phyloP scores from a whole-genome alignment of 78 protist species.

The Dictyostelium citrinum region DNA sequence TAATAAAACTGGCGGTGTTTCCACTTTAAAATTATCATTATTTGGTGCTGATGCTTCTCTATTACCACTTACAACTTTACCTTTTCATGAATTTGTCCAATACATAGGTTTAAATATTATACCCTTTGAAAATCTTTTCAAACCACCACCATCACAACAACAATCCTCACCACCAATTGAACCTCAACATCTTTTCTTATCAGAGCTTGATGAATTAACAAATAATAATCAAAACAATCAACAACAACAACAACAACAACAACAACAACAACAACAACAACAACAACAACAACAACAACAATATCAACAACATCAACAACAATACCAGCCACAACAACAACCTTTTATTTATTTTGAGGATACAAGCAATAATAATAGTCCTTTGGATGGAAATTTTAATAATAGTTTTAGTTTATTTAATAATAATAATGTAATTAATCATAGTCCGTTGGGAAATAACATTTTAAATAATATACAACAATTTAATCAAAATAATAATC shows the following conservation, averaged over 20 bases:
- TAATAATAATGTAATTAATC: constrained; percentile 6
- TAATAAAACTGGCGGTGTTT: constrained; percentile 55
- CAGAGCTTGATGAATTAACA: constrained; percentile 18
- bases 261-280: neutral
- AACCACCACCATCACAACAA: neutral
- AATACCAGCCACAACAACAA: neutral
- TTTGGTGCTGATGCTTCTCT: constrained; percentile 67
- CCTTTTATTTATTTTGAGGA: neutral
- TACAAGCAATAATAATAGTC: neutral
- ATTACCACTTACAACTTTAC: constrained; percentile 55
- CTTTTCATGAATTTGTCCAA: constrained; percentile 76
- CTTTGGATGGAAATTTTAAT: neutral
- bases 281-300: neutral
- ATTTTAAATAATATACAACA: neutral
- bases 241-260: no score
- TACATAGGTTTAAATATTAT: constrained; percentile 37
- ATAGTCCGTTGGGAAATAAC: neutral
- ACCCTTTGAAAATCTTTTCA: constrained; percentile 42
- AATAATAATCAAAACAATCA: neutral
- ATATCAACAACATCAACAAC: neutral
- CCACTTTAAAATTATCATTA: constrained; percentile 27
- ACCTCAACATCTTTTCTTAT: constrained; percentile 8
- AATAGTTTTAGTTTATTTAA: constrained; percentile 1
- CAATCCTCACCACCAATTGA: constrained; percentile 47
- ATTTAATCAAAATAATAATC: neutral